These are phyloP conservation scores for Fragaria vesca DNA, from an alignment of 306 rosid genomes.

Conservation along the genomic window DNA sequence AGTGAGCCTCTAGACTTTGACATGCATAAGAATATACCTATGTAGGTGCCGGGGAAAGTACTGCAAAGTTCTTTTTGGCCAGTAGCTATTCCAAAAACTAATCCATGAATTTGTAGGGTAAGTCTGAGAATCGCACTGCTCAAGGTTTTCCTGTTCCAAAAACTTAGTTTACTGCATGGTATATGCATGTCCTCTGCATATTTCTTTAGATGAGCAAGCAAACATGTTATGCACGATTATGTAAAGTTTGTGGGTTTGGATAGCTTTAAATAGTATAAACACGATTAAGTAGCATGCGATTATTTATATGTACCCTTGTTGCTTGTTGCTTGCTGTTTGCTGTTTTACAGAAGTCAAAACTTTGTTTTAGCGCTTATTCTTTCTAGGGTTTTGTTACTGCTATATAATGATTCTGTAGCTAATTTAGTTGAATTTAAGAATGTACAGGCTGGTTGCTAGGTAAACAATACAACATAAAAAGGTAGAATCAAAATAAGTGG, in stretches of 20 bases:
- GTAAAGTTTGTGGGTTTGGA: background rate
- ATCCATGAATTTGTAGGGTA: background rate
- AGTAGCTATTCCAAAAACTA: background rate
- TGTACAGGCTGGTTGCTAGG: background rate
- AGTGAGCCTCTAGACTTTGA: background rate
- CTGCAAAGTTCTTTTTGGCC: background rate
- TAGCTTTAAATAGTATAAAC: background rate
- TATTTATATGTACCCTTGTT: background rate
- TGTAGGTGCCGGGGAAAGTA: background rate
- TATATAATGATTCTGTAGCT: background rate
- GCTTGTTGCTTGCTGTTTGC: background rate
- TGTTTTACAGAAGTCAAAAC: background rate
- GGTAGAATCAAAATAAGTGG: background rate
- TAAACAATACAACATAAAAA: background rate
- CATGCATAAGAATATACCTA: background rate
- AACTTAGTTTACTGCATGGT: background rate
- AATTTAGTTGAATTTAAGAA: background rate
- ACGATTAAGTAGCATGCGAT: background rate
- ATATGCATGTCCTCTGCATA: background rate
- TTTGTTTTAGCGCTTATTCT: background rate
- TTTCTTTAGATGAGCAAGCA: background rate
- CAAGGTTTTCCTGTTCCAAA: too few species aligned
- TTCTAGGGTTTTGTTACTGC: background rate
- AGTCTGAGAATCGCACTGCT: background rate
- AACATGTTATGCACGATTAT: background rate